Evolutionary conservation across 345 rosid species (phyloP).

Genomic region (Lepidium aucheri): DNA sequence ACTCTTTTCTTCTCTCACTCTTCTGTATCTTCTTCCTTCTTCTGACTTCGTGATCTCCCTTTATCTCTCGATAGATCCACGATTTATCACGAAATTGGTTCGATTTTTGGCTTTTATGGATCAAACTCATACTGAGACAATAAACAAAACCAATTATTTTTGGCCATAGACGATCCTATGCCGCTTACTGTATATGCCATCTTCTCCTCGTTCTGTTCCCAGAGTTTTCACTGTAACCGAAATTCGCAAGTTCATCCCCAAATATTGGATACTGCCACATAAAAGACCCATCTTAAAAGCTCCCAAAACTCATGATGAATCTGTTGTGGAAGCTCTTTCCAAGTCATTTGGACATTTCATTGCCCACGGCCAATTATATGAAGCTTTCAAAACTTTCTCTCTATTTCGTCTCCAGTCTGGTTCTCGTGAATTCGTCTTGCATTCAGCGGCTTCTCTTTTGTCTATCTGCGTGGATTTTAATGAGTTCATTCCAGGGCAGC

Average conservation of each 20-base stretch:
- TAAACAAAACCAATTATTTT: not conserved
- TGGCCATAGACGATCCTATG: constrained; percentile 13
- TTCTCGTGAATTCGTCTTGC: constrained; percentile 22
- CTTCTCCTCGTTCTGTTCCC: constrained; percentile 44
- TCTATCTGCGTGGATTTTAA: constrained; percentile 32
- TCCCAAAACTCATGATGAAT: too few relatives aligned
- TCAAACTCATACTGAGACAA: not conserved
- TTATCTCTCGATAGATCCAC: too few relatives aligned
- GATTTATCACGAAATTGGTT: not conserved
- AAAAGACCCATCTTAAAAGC: too few relatives aligned
- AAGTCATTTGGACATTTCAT: too few relatives aligned
- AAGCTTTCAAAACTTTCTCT: constrained; percentile 42
- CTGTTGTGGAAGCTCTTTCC: too few relatives aligned
- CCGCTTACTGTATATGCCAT: constrained; percentile 44
- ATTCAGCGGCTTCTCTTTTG: constrained; percentile 42
- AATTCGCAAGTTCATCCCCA: too few relatives aligned
- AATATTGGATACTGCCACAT: too few relatives aligned
- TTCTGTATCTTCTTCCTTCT: too few relatives aligned
- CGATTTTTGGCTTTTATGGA: not conserved
- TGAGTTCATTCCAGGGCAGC: constrained; percentile 40
- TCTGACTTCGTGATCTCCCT: too few relatives aligned
- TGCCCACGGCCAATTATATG: constrained; percentile 22
- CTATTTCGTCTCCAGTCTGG: constrained; percentile 24
- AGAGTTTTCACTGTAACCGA: too few relatives aligned
- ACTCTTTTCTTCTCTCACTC: too few relatives aligned